Evolutionary conservation across 2,329 filamentous ascomycete species (phyloP), one percentile per base, ranked within the genome.

Genomic region (Phoma herbarum): DNA sequence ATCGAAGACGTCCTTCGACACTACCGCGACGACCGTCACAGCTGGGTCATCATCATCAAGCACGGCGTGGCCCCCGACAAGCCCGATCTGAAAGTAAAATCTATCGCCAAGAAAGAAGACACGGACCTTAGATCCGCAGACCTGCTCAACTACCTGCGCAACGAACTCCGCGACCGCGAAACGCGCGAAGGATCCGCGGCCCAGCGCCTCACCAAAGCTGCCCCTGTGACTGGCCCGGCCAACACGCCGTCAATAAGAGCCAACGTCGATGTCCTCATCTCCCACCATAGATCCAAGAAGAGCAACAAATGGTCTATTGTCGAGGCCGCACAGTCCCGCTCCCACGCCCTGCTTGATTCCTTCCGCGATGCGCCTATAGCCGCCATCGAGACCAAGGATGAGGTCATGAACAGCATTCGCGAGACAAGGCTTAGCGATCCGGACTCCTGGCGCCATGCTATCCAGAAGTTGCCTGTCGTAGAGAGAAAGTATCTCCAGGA

Each of bases 1-100:
- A 85, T 90, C 0, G 92, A 97, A 80, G 91, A 95, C 61, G 81
- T 97, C 11, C 82, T 92, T 14, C 86, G 88, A 26, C 88, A 88
- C 70, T 90, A 96, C 70, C 85, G 90, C 14, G 90, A 93, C 56
- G 90, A 92, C 65, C 84, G 84, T 26, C 91, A 96, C 75, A 90
- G 86, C 25, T 98, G 93, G 92, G 87, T 97, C 59, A 86, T 97
- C 35, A 90, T 96, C 61, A 88, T 97, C 70, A 96, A 97, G 74
- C 89, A 91, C 86, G 78, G 88, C 77, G 69, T 88, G 81, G 78
- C 83, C 48, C 76, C 69, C 5, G 78, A 82, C 39, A 83, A 84
- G 50, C 83, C 83, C 2, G 78, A 79, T 29, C 78, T 96, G 46
- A 96, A 96, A 78, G 85, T 97, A 63, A 91, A 90, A 72, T 92